Percentiles rank a stretch among this genome's conserved stretches.
phyloP scores from a whole-genome alignment of 306 rosid species.

The Trifolium repens region DNA sequence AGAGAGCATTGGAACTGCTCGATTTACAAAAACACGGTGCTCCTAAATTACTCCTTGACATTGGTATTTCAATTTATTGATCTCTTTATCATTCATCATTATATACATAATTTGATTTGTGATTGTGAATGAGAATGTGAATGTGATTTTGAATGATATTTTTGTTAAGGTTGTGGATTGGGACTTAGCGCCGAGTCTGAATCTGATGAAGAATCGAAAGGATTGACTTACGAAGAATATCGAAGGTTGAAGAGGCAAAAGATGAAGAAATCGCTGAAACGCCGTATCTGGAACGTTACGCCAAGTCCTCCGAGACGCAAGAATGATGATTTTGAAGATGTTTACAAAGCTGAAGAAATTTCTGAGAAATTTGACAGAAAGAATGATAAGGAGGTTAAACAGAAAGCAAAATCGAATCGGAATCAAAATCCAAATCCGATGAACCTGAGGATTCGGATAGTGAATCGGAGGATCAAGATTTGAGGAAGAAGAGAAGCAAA shows the following conservation, averaged over 20 bases:
- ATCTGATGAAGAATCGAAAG: constrained; percentile 84
- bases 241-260: constrained; percentile 85
- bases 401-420: constrained; percentile 34
- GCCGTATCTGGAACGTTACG: constrained; percentile 79
- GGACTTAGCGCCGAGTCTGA: constrained; percentile 73
- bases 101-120: not conserved
- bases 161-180: constrained; percentile 68
- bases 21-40: constrained; percentile 70
- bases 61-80: constrained; percentile 52
- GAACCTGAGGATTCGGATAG: constrained; percentile 18
- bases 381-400: constrained; percentile 37
- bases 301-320: constrained; percentile 86
- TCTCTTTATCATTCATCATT: no score
- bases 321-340: constrained; percentile 57
- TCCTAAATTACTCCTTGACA: constrained; percentile 86
- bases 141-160: not conserved
- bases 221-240: constrained; percentile 69
- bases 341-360: constrained; percentile 53
- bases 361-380: constrained; percentile 37
- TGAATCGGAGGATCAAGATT: constrained; percentile 53
- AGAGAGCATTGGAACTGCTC: constrained; percentile 87
- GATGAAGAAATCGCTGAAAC: constrained; percentile 69
- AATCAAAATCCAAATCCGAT: constrained; percentile 37
- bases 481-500: constrained; percentile 44
- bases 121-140: not conserved